Evolutionary conservation across 805 yeast species (phyloP).

Genomic region (Wickerhamiella lipophila): DNA sequence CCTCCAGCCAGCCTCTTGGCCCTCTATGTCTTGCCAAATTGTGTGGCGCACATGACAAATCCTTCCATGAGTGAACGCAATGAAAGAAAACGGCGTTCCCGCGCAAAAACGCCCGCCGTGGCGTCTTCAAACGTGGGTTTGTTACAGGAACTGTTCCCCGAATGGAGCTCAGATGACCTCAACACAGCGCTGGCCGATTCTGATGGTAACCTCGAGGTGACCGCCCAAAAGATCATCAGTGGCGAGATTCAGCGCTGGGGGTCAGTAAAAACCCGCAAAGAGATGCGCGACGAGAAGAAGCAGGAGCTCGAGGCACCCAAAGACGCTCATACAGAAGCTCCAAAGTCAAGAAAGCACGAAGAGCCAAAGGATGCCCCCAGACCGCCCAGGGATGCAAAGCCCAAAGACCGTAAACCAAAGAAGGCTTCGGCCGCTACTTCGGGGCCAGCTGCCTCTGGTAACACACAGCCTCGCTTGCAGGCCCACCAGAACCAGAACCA

Average conservation of each 20-base stretch:
- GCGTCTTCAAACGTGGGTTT: constrained; percentile 28
- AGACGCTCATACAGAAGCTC: neutral
- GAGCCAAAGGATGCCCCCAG: neutral
- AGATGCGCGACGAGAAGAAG: constrained; percentile 44
- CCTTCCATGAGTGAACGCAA: constrained; percentile 12
- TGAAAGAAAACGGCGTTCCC: constrained; percentile 12
- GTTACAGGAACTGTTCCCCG: constrained; percentile 84
- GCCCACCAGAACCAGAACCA: neutral
- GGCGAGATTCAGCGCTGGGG: constrained; percentile 92
- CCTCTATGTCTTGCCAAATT: too few relatives aligned
- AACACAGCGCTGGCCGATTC: constrained; percentile 62
- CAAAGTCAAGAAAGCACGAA: neutral
- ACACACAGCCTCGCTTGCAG: too few relatives aligned
- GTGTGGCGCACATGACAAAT: constrained; percentile 10
- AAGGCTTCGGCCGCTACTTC: too few relatives aligned
- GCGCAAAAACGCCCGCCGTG: constrained; percentile 15
- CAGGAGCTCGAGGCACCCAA: constrained; percentile 30
- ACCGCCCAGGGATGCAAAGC: neutral
- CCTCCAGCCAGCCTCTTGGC: too few relatives aligned
- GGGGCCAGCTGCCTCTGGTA: too few relatives aligned
- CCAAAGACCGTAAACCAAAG: too few relatives aligned
- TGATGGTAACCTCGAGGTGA: constrained; percentile 55
- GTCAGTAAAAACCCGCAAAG: constrained; percentile 41
- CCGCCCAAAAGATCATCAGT: constrained; percentile 77
- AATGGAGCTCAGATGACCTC: constrained; percentile 84